Conservation (phyloP, 345 rosid genomes). For the Noccaea bulbosa region DNA sequence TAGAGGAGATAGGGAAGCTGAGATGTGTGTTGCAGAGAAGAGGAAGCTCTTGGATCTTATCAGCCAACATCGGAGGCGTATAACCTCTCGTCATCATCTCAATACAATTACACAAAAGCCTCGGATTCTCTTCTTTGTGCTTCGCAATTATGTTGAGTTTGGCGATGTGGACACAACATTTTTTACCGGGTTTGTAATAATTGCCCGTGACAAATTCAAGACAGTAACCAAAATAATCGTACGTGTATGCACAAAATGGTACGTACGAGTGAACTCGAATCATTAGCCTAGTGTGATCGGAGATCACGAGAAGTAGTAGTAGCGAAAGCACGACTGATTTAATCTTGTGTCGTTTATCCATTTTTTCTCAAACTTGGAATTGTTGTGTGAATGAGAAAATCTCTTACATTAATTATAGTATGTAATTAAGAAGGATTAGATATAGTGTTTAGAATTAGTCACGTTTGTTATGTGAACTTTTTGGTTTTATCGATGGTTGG, state of each 20-base stretch:
- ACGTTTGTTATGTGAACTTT: conserved; percentile 23
- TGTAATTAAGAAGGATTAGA: not conserved
- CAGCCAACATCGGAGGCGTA: conserved; percentile 43
- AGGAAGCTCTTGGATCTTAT: conserved; percentile 49
- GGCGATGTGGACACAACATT: conserved; percentile 48
- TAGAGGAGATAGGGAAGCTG: conserved; percentile 55
- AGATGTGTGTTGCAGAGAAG: conserved; percentile 48
- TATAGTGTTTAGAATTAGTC: conserved; percentile 19
- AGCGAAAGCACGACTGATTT: conserved; percentile 17
- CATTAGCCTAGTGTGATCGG: conserved; percentile 21
- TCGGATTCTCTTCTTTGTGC: conserved; percentile 41
- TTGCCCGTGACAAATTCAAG: conserved; percentile 49
- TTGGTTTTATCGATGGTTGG: conserved; percentile 22
- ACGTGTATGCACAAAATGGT: conserved; percentile 44
- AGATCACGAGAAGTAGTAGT: conserved; percentile 35
- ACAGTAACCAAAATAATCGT: conserved; percentile 50
- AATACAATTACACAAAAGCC: conserved; percentile 49
- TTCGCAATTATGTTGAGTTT: conserved; percentile 50
- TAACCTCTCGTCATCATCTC: conserved; percentile 48
- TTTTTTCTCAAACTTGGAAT: conserved; percentile 20
- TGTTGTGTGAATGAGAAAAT: not conserved
- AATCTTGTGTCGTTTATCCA: conserved; percentile 21
- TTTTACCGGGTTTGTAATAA: conserved; percentile 38
- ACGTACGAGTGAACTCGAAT: conserved; percentile 35
- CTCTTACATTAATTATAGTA: not conserved